These are phyloP conservation scores for Ceratocystis cubensis DNA, from an alignment of 2,329 filamentous ascomycete genomes.

Conservation along the genomic window DNA sequence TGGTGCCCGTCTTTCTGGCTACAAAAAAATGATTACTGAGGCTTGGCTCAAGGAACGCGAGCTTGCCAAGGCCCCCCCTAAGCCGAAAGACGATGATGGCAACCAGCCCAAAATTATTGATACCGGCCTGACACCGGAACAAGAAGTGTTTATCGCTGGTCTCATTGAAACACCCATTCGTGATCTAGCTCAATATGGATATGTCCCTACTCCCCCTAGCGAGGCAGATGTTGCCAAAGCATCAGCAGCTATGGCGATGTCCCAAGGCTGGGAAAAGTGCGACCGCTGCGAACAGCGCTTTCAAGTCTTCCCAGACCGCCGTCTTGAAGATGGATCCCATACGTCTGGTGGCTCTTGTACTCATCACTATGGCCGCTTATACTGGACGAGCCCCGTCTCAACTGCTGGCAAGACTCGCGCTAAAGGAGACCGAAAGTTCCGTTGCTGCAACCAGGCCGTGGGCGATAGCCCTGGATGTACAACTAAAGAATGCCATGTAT, in stretches of 20 bases:
- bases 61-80: slow-evolving; percentile 13
- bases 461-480: slow-evolving; percentile 67
- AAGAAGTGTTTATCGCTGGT: slow-evolving; percentile 56
- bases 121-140: slow-evolving; percentile 53
- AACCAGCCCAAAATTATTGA: slow-evolving; percentile 40
- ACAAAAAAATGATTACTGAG: slow-evolving; percentile 59
- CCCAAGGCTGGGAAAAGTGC: slow-evolving; percentile 73
- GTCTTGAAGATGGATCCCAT: slow-evolving; percentile 62
- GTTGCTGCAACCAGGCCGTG: slow-evolving; percentile 65
- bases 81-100: background rate
- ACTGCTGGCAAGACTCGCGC: slow-evolving; percentile 36
- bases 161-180: slow-evolving; percentile 52
- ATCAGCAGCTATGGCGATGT: slow-evolving; percentile 49
- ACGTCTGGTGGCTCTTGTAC: slow-evolving; percentile 65
- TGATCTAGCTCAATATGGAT: slow-evolving; percentile 56
- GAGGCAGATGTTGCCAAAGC: slow-evolving; percentile 54
- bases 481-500: slow-evolving; percentile 63
- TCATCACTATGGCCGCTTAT: slow-evolving; percentile 65
- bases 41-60: slow-evolving; percentile 43
- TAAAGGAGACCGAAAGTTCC: slow-evolving; percentile 36
- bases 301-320: slow-evolving; percentile 78
- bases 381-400: slow-evolving; percentile 45
- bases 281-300: slow-evolving; percentile 79
- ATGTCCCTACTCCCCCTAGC: slow-evolving; percentile 57
- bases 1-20: slow-evolving; percentile 63